phyloP scores from a whole-genome alignment of 345 rosid species.

The Laguncularia racemosa region DNA sequence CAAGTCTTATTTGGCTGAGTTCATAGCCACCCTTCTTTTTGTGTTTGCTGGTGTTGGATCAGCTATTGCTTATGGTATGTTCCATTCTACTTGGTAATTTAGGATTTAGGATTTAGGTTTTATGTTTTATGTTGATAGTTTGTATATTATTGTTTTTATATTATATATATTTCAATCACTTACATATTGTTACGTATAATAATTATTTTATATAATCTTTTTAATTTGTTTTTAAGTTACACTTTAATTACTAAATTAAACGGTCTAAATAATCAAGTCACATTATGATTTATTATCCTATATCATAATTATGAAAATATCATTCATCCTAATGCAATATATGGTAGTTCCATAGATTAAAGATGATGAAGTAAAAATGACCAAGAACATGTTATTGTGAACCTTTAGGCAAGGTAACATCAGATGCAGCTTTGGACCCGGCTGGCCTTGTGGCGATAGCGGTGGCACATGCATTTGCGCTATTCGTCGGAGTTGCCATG shows the following conservation, averaged over 20 bases:
- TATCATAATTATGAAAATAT: no score
- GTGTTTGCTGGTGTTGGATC: slow-evolving; percentile 98
- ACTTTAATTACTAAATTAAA: no score
- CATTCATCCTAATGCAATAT: no score
- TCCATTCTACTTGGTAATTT: no score
- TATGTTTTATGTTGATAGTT: neutral
- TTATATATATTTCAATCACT: neutral
- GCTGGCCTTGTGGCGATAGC: slow-evolving; percentile 84
- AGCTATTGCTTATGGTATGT: slow-evolving; percentile 60
- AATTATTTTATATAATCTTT: no score
- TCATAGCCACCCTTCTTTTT: slow-evolving; percentile 83
- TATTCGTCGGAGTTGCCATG: slow-evolving; percentile 71
- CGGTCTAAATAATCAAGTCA: no score
- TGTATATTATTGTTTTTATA: neutral
- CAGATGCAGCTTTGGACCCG: slow-evolving; percentile 66
- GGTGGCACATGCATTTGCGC: slow-evolving; percentile 70
- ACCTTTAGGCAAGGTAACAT: slow-evolving; percentile 47
- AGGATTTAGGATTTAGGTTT: no score
- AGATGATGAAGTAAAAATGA: no score
- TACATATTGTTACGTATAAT: no score
- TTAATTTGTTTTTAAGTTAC: no score
- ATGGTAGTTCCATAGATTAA: neutral
- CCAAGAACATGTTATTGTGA: neutral
- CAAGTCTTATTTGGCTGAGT: slow-evolving; percentile 69
- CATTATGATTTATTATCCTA: no score